Evolutionary conservation across 225 moss, liverwort and hornwort species (phyloP), one percentile per base, ranked within the genome.

Genomic region (Ulota crispa): DNA sequence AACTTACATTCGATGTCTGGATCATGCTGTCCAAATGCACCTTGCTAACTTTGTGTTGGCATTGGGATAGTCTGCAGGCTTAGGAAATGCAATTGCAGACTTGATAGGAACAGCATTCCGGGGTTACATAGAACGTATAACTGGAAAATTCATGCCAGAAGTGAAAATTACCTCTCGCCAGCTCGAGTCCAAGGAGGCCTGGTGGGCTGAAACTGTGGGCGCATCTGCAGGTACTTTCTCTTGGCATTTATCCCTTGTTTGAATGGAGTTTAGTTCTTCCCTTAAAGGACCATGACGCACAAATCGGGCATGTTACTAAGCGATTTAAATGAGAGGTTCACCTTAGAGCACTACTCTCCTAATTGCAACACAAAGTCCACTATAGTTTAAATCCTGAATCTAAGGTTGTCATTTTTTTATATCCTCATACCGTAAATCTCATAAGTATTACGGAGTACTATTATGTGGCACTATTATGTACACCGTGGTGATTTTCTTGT

Each of bases 161-260:
- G 73, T 90, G 60, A 85, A 86, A 66, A 82, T 93, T 9, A 92
- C 93, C n/a, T 30, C 90, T 77, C 79, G 70, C 31, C 93, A 93
- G 87, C 83, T 93, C 68, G 75, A 90, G 74, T 82, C 88, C n/a
- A 87, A 81, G 73, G 93, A 93, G 74, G 93, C 93, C 5, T 92
- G 93, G 90, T 93, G 93, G 93, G 93, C 93, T 70, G 93, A 93
- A 52, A 93, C 92, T 10, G 85, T 86, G 64, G 93, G 93, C 57
- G 90, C 92, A 62, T 90, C 93, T 68, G 75, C 84, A 82, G 93
- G 93, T 86, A 62, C n/a, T 65, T 37, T 28, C 80, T 83, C 71
- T 55, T 7, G 1, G 8, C 68, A 24, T 56, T 47, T 34, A 54
- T 47, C 65, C 63, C 16, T 64, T 45, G 0, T 74, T 77, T 54